Conservation (phyloP, 352 stramenopile genomes). For the Thalassiosira delicatula region DNA sequence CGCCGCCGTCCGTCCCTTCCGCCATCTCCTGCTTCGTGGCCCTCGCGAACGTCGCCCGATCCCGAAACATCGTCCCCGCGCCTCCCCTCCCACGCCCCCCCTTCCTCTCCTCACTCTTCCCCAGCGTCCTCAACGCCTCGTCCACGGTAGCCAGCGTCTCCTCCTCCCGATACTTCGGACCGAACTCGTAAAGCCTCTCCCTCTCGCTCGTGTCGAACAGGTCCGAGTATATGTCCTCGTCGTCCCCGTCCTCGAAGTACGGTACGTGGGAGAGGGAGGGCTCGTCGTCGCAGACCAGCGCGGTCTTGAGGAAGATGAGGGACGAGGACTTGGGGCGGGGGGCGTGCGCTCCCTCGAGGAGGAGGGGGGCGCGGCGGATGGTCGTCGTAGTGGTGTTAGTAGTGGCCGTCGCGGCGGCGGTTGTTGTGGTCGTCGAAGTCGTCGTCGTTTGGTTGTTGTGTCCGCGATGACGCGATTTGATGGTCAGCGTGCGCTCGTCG, state of each 20-base stretch:
- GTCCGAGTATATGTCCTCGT: slow-evolving; percentile 84
- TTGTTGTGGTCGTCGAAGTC: neutral
- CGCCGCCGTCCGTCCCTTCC: too few species aligned
- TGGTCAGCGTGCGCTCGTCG: neutral
- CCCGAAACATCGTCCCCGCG: too few species aligned
- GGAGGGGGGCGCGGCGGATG: too few species aligned
- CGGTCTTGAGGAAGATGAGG: slow-evolving; percentile 81
- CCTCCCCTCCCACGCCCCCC: too few species aligned
- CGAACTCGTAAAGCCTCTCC: slow-evolving; percentile 48
- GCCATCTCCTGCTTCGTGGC: too few species aligned
- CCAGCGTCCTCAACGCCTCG: slow-evolving; percentile 38
- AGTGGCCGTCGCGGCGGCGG: too few species aligned
- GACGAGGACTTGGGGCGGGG: slow-evolving; percentile 46
- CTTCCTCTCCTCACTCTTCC: slow-evolving; percentile 12
- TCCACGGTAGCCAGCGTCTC: slow-evolving; percentile 42
- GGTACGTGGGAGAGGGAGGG: slow-evolving; percentile 88
- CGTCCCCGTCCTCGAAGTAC: slow-evolving; percentile 92
- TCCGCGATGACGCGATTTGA: neutral
- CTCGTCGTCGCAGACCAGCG: slow-evolving; percentile 89
- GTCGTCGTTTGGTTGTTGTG: slow-evolving; percentile 1
- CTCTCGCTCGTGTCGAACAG: slow-evolving; percentile 56
- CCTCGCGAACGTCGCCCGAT: too few species aligned
- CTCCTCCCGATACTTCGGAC: slow-evolving; percentile 47
- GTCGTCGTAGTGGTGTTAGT: too few species aligned
- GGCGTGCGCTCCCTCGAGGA: slow-evolving; percentile 42